Conservation (phyloP, 1,284 basidiomycete genomes). For the Tylopilus sp. region DNA sequence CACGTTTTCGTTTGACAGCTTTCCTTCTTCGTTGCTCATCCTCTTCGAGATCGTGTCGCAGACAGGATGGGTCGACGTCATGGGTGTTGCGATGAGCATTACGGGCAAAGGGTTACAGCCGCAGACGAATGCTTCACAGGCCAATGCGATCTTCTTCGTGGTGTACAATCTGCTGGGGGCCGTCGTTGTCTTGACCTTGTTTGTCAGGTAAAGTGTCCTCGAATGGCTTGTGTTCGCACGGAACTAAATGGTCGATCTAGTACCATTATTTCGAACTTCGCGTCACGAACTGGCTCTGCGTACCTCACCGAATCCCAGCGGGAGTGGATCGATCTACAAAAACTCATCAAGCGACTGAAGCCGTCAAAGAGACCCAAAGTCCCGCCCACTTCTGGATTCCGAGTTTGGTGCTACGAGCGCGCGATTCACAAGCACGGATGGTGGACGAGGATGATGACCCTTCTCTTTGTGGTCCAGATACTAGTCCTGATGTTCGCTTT, state of each 20-base stretch:
- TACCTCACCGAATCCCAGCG: conserved; percentile 84
- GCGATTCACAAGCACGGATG: conserved; percentile 90
- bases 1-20: conserved; percentile 88
- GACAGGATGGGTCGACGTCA: conserved; percentile 94
- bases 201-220: conserved; percentile 62
- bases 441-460: conserved; percentile 85
- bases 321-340: conserved; percentile 93
- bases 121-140: conserved; percentile 63
- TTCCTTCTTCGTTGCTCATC: conserved; percentile 82
- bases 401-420: conserved; percentile 89
- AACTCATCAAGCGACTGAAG: conserved; percentile 81
- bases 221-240: background rate
- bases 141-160: conserved; percentile 88
- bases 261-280: conserved; percentile 96
- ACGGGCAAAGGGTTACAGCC: conserved; percentile 69
- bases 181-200: conserved; percentile 84
- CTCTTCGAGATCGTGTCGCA: conserved; percentile 96
- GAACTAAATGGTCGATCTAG: conserved; percentile 36
- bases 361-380: conserved; percentile 77
- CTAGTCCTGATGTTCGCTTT: conserved; percentile 72
- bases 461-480: conserved; percentile 82
- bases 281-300: conserved; percentile 77
- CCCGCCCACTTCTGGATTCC: conserved; percentile 49
- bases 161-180: conserved; percentile 92
- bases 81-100: conserved; percentile 79